These are phyloP conservation scores for Neobulgaria alba DNA, from an alignment of 2,329 filamentous ascomycete genomes.

Conservation along the genomic window DNA sequence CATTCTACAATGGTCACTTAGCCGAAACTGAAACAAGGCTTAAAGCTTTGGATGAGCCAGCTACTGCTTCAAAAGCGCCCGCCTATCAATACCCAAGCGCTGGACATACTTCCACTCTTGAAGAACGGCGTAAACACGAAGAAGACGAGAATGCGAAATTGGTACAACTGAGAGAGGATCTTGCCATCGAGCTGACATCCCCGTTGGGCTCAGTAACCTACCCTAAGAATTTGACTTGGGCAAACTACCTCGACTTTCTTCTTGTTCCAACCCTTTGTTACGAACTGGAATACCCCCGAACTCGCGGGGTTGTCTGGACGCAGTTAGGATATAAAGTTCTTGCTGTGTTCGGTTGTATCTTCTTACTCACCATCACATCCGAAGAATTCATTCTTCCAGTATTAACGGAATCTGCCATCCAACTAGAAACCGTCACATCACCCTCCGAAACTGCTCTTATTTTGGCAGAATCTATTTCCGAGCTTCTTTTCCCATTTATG, in stretches of 20 bases:
- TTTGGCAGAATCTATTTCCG: slow-evolving; percentile 80
- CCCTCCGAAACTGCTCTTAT: slow-evolving; percentile 64
- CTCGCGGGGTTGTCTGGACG: slow-evolving; percentile 62
- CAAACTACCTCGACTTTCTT: slow-evolving; percentile 79
- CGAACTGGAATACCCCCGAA: slow-evolving; percentile 91
- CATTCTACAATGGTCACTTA: slow-evolving; percentile 95
- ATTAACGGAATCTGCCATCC: slow-evolving; percentile 57
- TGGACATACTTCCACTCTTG: slow-evolving; percentile 16
- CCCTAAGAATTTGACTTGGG: slow-evolving; percentile 73
- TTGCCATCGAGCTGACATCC: slow-evolving; percentile 85
- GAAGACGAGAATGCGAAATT: slow-evolving; percentile 42
- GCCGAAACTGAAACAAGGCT: slow-evolving; percentile 79
- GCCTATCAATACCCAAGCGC: slow-evolving; percentile 65
- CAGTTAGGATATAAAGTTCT: slow-evolving; percentile 77
- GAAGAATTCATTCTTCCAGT: slow-evolving; percentile 96
- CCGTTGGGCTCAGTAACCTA: slow-evolving; percentile 86
- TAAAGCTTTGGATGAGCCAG: slow-evolving; percentile 67
- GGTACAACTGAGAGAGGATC: slow-evolving; percentile 67
- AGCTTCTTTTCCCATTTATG: slow-evolving; percentile 95
- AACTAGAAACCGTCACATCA: slow-evolving; percentile 38
- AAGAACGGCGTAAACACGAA: slow-evolving; percentile 13
- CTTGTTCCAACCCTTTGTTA: slow-evolving; percentile 95
- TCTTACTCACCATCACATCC: slow-evolving; percentile 80
- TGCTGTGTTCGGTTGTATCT: slow-evolving; percentile 93
- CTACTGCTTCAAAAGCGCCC: slow-evolving; percentile 57